Evolutionary conservation across 257 asterid genomes (phyloP), one percentile per base, ranked within the genome.

Genomic region (Cruciata laevipes): DNA sequence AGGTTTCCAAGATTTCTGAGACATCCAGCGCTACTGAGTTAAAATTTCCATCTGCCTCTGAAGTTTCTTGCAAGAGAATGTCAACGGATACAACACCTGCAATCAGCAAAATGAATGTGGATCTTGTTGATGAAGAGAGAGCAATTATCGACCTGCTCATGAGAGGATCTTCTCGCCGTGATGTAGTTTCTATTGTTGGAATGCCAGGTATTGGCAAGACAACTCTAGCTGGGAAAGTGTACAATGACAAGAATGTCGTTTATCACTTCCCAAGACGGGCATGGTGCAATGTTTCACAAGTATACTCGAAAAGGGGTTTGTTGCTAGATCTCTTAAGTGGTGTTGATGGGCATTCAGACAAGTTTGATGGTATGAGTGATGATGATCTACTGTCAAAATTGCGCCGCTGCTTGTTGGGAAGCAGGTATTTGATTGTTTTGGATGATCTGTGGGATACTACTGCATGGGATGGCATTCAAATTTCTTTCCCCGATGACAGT

Each of bases 131-230:
- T 58, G 63, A 58, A 58, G 63, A 24, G 31, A 9, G 25, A 58
- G 37, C 12, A 11, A 3, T 58, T 23, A 24, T 58, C 0, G 7
- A 58, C 0, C 63, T 23, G 8, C 63, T 58, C n/a, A 25, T 6
- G 18, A 11, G 63, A 24, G 63, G 63, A 13, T 25, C 37, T 58
- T 58, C 33, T 10, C 37, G 31, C 20, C 25, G 63, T 23, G n/a
- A 24, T 25, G 18, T 58, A 2, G 63, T 58, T 58, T 24, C 63
- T 4, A 58, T 58, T 58, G 63, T 58, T 58, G 63, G 63, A 30
- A 58, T 58, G 63, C 63, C 63, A 58, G 63, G 63, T 12, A 58
- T 23, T 58, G 63, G 63, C 33, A 58, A 58, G 63, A 58, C 63
- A 12, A 58, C 63, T 25, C 63, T 58, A 13, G 63, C 63, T 24